These are phyloP conservation scores for Xylariaceae sp. DNA, from an alignment of 2,329 filamentous ascomycete species.

Conservation along the genomic window DNA sequence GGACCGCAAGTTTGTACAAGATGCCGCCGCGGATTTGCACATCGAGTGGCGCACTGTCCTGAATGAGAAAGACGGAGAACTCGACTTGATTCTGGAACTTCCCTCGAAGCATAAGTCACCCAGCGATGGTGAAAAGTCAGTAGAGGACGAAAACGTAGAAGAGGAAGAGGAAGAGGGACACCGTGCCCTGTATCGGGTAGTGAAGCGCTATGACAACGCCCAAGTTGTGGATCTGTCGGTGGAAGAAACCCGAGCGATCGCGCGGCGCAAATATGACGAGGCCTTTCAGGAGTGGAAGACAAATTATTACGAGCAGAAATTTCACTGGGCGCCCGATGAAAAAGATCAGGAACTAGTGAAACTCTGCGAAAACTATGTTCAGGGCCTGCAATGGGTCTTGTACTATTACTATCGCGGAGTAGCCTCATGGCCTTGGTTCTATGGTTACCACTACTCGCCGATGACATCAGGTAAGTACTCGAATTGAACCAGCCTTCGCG, in stretches of 20 bases:
- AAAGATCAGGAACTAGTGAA: slow-evolving; percentile 69
- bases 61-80: slow-evolving; percentile 47
- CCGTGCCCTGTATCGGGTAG: slow-evolving; percentile 75
- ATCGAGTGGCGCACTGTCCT: slow-evolving; percentile 54
- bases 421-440: slow-evolving; percentile 98
- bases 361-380: slow-evolving; percentile 92
- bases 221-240: slow-evolving; percentile 73
- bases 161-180: slow-evolving; percentile 74
- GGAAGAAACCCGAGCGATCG: slow-evolving; percentile 71
- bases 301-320: slow-evolving; percentile 86
- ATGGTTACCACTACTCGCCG: slow-evolving; percentile 91
- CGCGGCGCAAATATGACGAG: slow-evolving; percentile 79
- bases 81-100: slow-evolving; percentile 47
- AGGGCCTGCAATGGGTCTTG: slow-evolving; percentile 95
- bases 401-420: slow-evolving; percentile 98
- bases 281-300: slow-evolving; percentile 94
- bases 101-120: slow-evolving; percentile 36
- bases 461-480: slow-evolving; percentile 70
- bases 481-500: not conserved
- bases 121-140: slow-evolving; percentile 30
- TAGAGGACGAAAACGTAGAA: slow-evolving; percentile 54
- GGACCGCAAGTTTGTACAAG: slow-evolving; percentile 90
- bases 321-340: slow-evolving; percentile 76
- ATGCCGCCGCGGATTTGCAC: slow-evolving; percentile 62
- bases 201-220: slow-evolving; percentile 87